phyloP scores from a whole-genome alignment of 306 rosid species.

The Pterocarpus santalinus region DNA sequence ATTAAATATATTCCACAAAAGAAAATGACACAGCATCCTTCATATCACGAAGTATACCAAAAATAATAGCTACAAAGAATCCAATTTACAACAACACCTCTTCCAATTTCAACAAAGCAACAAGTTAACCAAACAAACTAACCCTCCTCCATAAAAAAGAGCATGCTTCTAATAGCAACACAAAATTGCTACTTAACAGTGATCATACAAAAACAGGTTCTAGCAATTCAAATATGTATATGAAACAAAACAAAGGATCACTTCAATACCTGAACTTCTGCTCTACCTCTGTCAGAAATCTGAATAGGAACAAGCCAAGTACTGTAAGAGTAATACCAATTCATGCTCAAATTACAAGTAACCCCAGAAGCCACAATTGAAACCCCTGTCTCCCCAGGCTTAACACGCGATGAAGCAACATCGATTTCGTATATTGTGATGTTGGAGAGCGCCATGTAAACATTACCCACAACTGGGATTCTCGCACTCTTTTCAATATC shows the following conservation, averaged over 20 bases:
- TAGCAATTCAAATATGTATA: neutral
- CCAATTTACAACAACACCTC: conserved; percentile 32
- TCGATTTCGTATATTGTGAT: conserved; percentile 67
- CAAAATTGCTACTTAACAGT: conserved; percentile 19
- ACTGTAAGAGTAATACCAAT: conserved; percentile 79
- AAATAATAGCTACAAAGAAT: conserved; percentile 13
- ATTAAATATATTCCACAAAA: neutral
- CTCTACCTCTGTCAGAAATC: conserved; percentile 74
- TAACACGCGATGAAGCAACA: conserved; percentile 67
- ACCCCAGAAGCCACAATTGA: conserved; percentile 67
- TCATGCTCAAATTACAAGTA: conserved; percentile 81
- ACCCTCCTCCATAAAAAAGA: neutral
- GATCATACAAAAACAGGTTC: neutral
- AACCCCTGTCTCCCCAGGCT: conserved; percentile 71
- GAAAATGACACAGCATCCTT: conserved; percentile 20
- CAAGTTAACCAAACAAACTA: conserved; percentile 33
- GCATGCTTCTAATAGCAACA: conserved; percentile 8
- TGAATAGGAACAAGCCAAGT: conserved; percentile 78
- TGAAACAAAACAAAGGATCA: neutral
- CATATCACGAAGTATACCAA: conserved; percentile 19
- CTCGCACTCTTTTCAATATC: conserved; percentile 60
- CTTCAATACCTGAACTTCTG: conserved; percentile 75
- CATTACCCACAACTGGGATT: conserved; percentile 79
- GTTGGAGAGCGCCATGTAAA: conserved; percentile 65
- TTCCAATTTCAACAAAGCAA: conserved; percentile 28